phyloP scores from a whole-genome alignment of 352 stramenopile species.

The Halophytophthora polymorphica region DNA sequence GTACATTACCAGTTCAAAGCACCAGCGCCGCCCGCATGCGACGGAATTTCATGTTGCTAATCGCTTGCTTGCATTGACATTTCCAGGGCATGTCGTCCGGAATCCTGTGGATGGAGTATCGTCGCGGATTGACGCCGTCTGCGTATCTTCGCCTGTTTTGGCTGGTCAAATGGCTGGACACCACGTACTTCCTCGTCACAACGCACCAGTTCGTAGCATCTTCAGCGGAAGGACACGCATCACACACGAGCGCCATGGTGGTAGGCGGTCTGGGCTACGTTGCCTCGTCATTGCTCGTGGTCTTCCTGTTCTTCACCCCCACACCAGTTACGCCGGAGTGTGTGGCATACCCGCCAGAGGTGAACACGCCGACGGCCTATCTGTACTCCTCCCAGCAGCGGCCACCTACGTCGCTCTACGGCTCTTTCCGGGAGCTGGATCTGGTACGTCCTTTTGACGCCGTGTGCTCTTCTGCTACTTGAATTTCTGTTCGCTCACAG shows the following conservation, averaged over 20 bases:
- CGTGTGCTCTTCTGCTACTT: not conserved
- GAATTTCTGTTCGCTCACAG: constrained; percentile 1
- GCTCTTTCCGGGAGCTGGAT: constrained; percentile 49
- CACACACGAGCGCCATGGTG: constrained; percentile 16
- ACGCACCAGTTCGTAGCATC: constrained; percentile 21
- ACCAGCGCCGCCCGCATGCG: not conserved
- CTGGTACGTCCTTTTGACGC: constrained; percentile 18
- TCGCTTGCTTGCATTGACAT: not conserved
- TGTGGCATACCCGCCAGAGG: constrained; percentile 38
- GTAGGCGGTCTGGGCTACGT: constrained; percentile 40
- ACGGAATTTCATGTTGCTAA: not conserved
- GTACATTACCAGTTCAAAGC: constrained; percentile 14
- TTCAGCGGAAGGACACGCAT: not conserved
- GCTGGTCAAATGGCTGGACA: constrained; percentile 52
- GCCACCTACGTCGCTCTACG: constrained; percentile 45
- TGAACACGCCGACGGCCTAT: constrained; percentile 57
- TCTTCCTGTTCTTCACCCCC: constrained; percentile 46
- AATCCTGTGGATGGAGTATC: constrained; percentile 79
- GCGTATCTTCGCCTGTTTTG: constrained; percentile 57
- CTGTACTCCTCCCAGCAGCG: constrained; percentile 44
- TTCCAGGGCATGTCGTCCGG: constrained; percentile 37
- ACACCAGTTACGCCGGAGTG: constrained; percentile 52
- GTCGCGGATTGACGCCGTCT: constrained; percentile 53
- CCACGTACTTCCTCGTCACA: constrained; percentile 41
- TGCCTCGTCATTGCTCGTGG: constrained; percentile 36